A percentile compares a stretch with the other conserved stretches of the same genome.
Conservation (phyloP, 2,329 filamentous ascomycete genomes). For the Venturiaceae sp. region DNA sequence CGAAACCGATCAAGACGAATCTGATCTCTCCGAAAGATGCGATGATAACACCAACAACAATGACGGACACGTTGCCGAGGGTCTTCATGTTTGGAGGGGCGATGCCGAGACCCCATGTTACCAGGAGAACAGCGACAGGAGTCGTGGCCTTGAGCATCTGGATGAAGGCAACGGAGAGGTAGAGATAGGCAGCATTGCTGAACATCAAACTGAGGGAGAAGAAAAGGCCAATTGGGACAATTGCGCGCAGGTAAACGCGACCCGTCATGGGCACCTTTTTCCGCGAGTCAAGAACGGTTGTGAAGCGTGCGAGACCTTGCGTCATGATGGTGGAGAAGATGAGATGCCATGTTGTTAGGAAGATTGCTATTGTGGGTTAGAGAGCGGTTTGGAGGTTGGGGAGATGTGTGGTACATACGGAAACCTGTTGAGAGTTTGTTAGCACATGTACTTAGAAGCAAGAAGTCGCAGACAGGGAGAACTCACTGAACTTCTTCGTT, state of each 20-base stretch:
- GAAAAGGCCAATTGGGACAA: slow-evolving; percentile 16
- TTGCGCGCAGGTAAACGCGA: slow-evolving; percentile 15
- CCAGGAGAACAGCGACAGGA: slow-evolving; percentile 83
- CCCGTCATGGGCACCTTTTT: slow-evolving; percentile 16
- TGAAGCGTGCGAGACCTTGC: slow-evolving; percentile 15
- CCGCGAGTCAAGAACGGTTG: slow-evolving; percentile 14
- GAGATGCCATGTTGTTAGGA: slow-evolving; percentile 44
- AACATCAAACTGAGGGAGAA: slow-evolving; percentile 15
- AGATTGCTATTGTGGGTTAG: slow-evolving; percentile 51
- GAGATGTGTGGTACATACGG: slow-evolving; percentile 27
- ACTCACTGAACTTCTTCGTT: slow-evolving; percentile 71
- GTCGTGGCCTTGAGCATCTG: slow-evolving; percentile 64
- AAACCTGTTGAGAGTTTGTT: slow-evolving; percentile 24
- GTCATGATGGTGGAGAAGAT: slow-evolving; percentile 16
- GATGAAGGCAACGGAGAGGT: slow-evolving; percentile 17
- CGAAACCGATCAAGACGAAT: slow-evolving; percentile 71
- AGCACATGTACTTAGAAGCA: background rate
- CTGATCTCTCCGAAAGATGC: slow-evolving; percentile 93
- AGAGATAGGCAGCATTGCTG: slow-evolving; percentile 16
- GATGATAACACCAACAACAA: slow-evolving; percentile 89
- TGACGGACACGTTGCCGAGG: slow-evolving; percentile 86
- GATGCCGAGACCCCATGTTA: slow-evolving; percentile 80
- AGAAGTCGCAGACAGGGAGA: background rate
- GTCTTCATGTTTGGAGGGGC: slow-evolving; percentile 76
- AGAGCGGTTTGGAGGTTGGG: slow-evolving; percentile 12